Conservation (phyloP, 164 flowering plant species). For the Hamamelis virginiana region DNA sequence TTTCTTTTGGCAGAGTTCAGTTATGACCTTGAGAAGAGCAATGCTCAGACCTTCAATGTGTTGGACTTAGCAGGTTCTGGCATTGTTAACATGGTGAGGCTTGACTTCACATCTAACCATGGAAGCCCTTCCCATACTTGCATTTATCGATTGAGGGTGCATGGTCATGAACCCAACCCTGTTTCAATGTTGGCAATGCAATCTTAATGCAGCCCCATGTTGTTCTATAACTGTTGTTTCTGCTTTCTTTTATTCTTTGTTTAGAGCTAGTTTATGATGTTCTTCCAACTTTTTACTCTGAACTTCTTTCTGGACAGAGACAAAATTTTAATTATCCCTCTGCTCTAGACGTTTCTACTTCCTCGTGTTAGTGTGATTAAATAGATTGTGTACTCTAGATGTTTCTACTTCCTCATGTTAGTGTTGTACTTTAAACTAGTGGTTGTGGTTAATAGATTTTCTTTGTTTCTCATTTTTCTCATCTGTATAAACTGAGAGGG, state of each 20-base stretch:
- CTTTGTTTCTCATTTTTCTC: too few relatives aligned
- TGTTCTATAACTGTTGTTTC: neutral
- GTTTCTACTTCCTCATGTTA: too few relatives aligned
- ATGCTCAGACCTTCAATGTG: conserved; percentile 74
- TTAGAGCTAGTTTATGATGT: neutral
- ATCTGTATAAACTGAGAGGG: too few relatives aligned
- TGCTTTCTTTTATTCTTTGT: neutral
- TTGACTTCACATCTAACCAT: conserved; percentile 78
- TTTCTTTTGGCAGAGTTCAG: conserved; percentile 60
- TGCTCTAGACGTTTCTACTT: too few relatives aligned
- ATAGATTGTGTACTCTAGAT: too few relatives aligned
- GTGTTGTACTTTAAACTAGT: too few relatives aligned
- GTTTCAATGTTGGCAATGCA: conserved; percentile 35
- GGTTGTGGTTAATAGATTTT: too few relatives aligned
- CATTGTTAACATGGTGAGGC: conserved; percentile 60
- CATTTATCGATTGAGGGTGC: conserved; percentile 94
- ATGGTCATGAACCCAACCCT: conserved; percentile 69
- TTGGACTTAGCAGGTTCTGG: conserved; percentile 39
- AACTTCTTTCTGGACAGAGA: too few relatives aligned
- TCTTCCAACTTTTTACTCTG: neutral
- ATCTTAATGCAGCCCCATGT: conserved; percentile 19
- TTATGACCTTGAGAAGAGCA: conserved; percentile 86
- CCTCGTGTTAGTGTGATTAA: too few relatives aligned
- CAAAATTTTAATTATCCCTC: too few relatives aligned
- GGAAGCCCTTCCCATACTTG: conserved; percentile 75